Conservation (phyloP, 495 filamentous ascomycete genomes). For the Aspergillus wentii region DNA sequence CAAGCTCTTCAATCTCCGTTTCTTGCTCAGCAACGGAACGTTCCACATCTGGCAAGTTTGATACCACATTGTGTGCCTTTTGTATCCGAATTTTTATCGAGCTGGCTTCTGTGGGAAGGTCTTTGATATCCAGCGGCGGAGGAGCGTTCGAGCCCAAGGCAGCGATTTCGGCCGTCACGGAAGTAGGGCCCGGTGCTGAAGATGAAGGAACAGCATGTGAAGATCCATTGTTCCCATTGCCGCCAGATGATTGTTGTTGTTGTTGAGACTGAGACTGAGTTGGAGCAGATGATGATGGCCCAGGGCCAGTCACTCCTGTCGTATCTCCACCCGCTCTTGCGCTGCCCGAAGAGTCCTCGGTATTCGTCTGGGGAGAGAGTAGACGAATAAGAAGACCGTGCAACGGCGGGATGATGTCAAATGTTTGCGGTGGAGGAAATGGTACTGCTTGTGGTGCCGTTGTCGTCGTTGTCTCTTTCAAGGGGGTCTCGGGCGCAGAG, state of each 20-base stretch:
- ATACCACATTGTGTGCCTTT: slow-evolving; percentile 64
- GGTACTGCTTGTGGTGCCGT: slow-evolving; percentile 44
- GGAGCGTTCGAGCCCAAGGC: slow-evolving; percentile 27
- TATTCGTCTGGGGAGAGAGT: slow-evolving; percentile 33
- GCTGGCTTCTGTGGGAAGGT: slow-evolving; percentile 69
- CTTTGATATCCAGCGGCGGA: slow-evolving; percentile 63
- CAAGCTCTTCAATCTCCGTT: slow-evolving; percentile 70
- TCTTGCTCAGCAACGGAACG: slow-evolving; percentile 74
- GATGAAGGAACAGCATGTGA: slow-evolving; percentile 19
- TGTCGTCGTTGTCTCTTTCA: slow-evolving; percentile 26
- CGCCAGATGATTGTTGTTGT: slow-evolving; percentile 12
- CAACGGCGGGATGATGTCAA: slow-evolving; percentile 83
- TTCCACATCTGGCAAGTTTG: slow-evolving; percentile 67
- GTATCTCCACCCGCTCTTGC: slow-evolving; percentile 17
- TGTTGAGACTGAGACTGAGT: slow-evolving; percentile 26
- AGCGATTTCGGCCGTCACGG: slow-evolving; percentile 17
- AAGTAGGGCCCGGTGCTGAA: slow-evolving; percentile 7
- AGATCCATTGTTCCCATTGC: slow-evolving; percentile 15
- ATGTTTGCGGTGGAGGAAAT: slow-evolving; percentile 54
- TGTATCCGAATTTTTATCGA: slow-evolving; percentile 75
- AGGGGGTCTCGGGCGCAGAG: slow-evolving; percentile 35
- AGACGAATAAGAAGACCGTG: slow-evolving; percentile 72
- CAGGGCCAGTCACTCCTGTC: slow-evolving; percentile 16
- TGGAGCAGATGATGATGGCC: slow-evolving; percentile 11
- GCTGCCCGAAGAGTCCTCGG: slow-evolving; percentile 8